Conservation (phyloP, 129 eudicot species). For the Scalesia atractyloides region DNA sequence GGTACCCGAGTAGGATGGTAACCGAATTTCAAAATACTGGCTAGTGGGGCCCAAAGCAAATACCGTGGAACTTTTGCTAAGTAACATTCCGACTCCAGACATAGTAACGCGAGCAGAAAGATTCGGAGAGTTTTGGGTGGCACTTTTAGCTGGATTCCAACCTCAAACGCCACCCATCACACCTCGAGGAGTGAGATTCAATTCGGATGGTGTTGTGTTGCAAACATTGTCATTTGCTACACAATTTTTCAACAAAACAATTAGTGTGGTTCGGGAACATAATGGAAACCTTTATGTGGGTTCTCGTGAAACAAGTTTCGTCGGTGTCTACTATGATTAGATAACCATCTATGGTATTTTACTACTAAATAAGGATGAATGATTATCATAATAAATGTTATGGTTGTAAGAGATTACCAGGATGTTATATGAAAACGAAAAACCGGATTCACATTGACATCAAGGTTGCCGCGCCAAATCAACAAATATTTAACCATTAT, state of each 20-base stretch:
- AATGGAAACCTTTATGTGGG: constrained; percentile 26
- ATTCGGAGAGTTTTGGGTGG: constrained; percentile 34
- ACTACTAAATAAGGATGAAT: constrained; percentile 8
- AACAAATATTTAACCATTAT: too few species aligned
- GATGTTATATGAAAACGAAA: too few species aligned
- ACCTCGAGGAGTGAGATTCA: constrained; percentile 15
- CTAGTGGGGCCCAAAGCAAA: constrained; percentile 26
- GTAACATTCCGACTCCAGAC: constrained; percentile 4
- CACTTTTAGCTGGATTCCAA: background rate
- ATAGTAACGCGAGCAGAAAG: constrained; percentile 13
- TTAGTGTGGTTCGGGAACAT: constrained; percentile 22
- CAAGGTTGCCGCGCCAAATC: too few species aligned
- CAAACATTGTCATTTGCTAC: constrained; percentile 23
- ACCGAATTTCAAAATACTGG: constrained; percentile 32
- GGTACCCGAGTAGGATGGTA: background rate
- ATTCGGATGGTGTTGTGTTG: constrained; percentile 14
- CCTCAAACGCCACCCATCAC: background rate
- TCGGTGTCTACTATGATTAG: constrained; percentile 27
- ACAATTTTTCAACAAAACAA: constrained; percentile 3
- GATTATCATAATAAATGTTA: background rate
- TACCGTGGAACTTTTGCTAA: constrained; percentile 19
- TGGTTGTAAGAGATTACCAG: too few species aligned
- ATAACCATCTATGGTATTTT: background rate
- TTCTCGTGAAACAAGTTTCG: constrained; percentile 12
- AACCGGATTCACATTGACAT: too few species aligned